A percentile compares a stretch with the other conserved stretches of the same genome.
phyloP scores from a whole-genome alignment of 106 monocot species.

The Acanthochlamys bracteata region DNA sequence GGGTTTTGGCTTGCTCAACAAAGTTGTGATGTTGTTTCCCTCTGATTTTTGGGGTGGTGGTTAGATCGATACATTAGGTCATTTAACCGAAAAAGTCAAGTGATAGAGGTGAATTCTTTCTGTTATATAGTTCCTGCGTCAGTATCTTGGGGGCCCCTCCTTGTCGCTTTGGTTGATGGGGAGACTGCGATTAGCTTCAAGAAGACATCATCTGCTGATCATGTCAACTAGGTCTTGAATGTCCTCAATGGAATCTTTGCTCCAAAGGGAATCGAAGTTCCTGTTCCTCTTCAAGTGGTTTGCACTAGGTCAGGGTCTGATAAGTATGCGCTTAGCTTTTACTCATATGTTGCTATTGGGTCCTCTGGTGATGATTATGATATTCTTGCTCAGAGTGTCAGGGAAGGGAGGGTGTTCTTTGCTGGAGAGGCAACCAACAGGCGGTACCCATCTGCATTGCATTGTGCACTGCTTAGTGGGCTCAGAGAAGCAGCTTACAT shows the following conservation, averaged over 20 bases:
- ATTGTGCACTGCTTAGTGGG: constrained; percentile 91
- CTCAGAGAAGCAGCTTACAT: constrained; percentile 94
- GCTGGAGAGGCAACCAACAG: constrained; percentile 95
- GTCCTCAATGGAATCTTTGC: constrained; percentile 66
- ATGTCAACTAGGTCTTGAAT: constrained; percentile 42
- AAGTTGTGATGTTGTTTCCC: constrained; percentile 86
- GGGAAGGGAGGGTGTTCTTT: constrained; percentile 84
- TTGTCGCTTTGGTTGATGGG: constrained; percentile 88
- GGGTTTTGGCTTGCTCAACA: constrained; percentile 91
- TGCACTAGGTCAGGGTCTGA: constrained; percentile 92
- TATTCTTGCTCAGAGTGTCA: constrained; percentile 70
- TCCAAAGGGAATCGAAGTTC: constrained; percentile 82
- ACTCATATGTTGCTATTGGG: constrained; percentile 85
- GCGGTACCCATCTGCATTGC: constrained; percentile 93
- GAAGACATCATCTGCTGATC: constrained; percentile 38
- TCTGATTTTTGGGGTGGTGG: constrained; percentile 87
- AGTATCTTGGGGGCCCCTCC: constrained; percentile 86
- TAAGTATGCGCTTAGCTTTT: constrained; percentile 81
- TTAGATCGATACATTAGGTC: constrained; percentile 88
- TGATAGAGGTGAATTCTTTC: constrained; percentile 84
- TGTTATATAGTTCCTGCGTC: constrained; percentile 94
- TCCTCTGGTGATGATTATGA: constrained; percentile 99
- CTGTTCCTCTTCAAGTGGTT: constrained; percentile 74
- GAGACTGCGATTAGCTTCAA: constrained; percentile 89
- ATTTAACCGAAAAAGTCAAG: constrained; percentile 56